Percentiles rank a stretch among this genome's conserved stretches.
phyloP scores from a whole-genome alignment of 2,329 filamentous ascomycete species.

The Aspergillus hortae region DNA sequence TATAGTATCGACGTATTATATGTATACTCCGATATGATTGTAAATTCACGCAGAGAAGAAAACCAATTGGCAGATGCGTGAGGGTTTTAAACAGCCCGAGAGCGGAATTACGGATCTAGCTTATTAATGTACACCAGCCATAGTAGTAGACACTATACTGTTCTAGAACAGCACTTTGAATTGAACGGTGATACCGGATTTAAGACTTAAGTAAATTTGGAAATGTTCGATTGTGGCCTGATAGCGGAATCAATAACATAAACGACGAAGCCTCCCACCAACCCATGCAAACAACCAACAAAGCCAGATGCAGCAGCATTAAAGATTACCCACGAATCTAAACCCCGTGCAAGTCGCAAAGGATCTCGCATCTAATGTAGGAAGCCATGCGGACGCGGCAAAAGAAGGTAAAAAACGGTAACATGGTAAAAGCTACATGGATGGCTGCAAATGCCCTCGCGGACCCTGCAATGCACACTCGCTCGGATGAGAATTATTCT shows the following conservation, averaged over 20 bases:
- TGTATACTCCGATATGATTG: too few species aligned
- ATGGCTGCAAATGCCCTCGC: conserved; percentile 14
- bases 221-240: too few species aligned
- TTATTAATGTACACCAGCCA: not conserved
- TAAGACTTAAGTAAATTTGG: too few species aligned
- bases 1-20: too few species aligned
- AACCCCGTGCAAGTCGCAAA: not conserved
- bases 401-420: not conserved
- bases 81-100: too few species aligned
- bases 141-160: too few species aligned
- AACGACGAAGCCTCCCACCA: not conserved
- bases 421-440: conserved; percentile 6
- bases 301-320: not conserved
- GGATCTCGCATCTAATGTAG: not conserved
- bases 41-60: too few species aligned
- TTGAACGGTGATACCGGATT: too few species aligned
- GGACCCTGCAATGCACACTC: conserved; percentile 31
- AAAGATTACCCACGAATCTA: not conserved
- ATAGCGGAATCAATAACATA: too few species aligned
- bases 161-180: not conserved
- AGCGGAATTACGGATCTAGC: not conserved
- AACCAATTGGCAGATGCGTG: too few species aligned
- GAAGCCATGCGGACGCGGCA: not conserved
- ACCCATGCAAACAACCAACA: not conserved
- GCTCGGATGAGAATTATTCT: conserved; percentile 25